Percentiles rank a stretch among this genome's conserved stretches.
These are phyloP conservation scores for Geranium rotundifolium DNA, from an alignment of 345 rosid species.

Conservation along the genomic window DNA sequence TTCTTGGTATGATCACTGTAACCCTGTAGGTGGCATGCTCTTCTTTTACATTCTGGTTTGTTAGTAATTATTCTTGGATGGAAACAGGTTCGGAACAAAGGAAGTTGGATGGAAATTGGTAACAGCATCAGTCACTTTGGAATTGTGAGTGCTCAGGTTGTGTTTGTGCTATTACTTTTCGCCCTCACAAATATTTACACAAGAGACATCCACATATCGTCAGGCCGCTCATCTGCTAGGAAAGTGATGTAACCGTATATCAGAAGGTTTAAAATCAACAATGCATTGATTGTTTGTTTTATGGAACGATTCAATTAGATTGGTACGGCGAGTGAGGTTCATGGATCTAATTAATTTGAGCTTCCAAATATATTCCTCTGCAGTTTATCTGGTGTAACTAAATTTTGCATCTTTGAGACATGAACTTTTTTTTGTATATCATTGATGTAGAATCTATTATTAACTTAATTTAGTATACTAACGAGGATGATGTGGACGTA, in stretches of 20 bases:
- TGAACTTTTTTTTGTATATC: not conserved
- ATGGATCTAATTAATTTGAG: not conserved
- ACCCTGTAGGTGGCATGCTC: not conserved
- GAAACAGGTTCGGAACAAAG: constrained; percentile 67
- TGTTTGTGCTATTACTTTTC: constrained; percentile 77
- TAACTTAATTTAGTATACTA: too few species aligned
- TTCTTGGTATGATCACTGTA: constrained; percentile 52
- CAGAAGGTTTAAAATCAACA: not conserved
- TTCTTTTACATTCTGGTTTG: too few species aligned
- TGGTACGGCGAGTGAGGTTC: not conserved
- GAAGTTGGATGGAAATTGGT: constrained; percentile 99
- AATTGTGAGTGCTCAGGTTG: constrained; percentile 92
- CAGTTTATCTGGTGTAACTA: too few species aligned
- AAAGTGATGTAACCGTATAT: constrained; percentile 35
- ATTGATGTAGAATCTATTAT: too few species aligned
- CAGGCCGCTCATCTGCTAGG: constrained; percentile 30
- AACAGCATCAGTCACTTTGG: constrained; percentile 95
- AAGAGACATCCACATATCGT: constrained; percentile 41
- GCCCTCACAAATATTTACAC: constrained; percentile 82
- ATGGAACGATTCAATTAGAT: not conserved
- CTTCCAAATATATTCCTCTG: too few species aligned
- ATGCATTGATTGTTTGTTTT: not conserved
- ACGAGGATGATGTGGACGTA: too few species aligned
- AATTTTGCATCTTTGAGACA: not conserved
- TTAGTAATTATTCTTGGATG: not conserved